Evolutionary conservation across 108 stramenopile species (phyloP), one percentile per base, ranked within the genome.

Genomic region (Fragilariopsis cylindrus): DNA sequence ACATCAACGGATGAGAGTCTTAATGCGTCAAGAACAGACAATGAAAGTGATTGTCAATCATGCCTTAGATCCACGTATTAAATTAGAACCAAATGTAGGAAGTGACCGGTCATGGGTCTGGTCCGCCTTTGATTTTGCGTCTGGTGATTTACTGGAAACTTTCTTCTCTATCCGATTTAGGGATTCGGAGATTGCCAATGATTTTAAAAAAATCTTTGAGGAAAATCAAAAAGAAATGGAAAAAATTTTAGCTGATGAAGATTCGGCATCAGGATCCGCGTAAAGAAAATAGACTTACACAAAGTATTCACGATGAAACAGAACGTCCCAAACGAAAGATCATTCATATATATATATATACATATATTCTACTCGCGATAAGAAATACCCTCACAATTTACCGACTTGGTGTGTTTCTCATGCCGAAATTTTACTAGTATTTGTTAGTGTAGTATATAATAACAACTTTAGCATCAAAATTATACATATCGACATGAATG

Each of bases 1-100:
- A 72, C 88, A 90, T 74, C 80, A 88, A 57, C 87, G 85, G 53
- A 81, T 98, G 53, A 92, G 99, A 44, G 73, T 98, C 21, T 87
- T 99, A 53, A 99, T 99, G 99, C 86, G 99, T 52, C 98, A 99
- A 77, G 99, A 99, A 82, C 99, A 99, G 82, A 99, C 98, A 6
- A 97, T 99, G 97, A 99, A 99, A 82, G 89, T 99, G 58, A 98
- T 99, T 87, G 88, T 81, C 76, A 99, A 99, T 79, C 98, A 99
- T 77, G 92, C 96, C 45, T 72, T 97, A 4, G 98, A 98, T 88
- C 98, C 99, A 3, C 85, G 97, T 47, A 98, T 98, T 79, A 86
- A 86, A 65, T 77, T 99, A 57, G 88, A 92, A 81, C 93, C 99
- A 58, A 98, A 99, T 81, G 96, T 87, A 3, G 97, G 96, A 42